These are phyloP conservation scores for Tetracladium marchalianum DNA, from an alignment of 495 filamentous ascomycete genomes.

Conservation along the genomic window DNA sequence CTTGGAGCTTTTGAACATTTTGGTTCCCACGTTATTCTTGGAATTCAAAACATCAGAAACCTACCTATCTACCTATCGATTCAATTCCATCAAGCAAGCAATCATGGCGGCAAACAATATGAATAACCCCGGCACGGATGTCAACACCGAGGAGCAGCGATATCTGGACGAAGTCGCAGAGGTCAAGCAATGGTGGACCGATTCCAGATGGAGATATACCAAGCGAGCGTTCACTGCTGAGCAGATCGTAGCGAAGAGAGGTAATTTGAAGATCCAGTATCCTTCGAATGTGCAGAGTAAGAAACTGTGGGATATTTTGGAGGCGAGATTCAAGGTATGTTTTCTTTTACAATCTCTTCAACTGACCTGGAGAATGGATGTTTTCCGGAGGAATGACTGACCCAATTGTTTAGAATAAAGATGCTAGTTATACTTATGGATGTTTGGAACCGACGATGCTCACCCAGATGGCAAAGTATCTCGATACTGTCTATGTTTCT, in stretches of 20 bases:
- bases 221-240: constrained; percentile 90
- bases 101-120: constrained; percentile 46
- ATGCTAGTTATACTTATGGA: constrained; percentile 90
- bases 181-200: constrained; percentile 90
- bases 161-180: constrained; percentile 74
- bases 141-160: constrained; percentile 67
- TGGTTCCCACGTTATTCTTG: not conserved
- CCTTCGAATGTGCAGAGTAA: constrained; percentile 79
- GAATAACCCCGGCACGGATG: constrained; percentile 38
- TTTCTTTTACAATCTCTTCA: not conserved
- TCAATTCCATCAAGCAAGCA: not conserved
- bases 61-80: not conserved
- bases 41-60: not conserved
- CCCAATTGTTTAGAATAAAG: constrained; percentile 47
- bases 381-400: not conserved
- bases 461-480: constrained; percentile 98
- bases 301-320: constrained; percentile 90
- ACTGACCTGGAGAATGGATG: no score
- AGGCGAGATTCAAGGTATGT: constrained; percentile 70
- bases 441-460: constrained; percentile 97
- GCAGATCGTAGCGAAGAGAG: constrained; percentile 92
- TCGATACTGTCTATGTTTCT: constrained; percentile 97
- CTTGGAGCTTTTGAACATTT: not conserved
- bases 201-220: constrained; percentile 85
- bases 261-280: constrained; percentile 84